Evolutionary conservation across 805 yeast genomes (phyloP).

Genomic region (Komagataella kurtzmanii): DNA sequence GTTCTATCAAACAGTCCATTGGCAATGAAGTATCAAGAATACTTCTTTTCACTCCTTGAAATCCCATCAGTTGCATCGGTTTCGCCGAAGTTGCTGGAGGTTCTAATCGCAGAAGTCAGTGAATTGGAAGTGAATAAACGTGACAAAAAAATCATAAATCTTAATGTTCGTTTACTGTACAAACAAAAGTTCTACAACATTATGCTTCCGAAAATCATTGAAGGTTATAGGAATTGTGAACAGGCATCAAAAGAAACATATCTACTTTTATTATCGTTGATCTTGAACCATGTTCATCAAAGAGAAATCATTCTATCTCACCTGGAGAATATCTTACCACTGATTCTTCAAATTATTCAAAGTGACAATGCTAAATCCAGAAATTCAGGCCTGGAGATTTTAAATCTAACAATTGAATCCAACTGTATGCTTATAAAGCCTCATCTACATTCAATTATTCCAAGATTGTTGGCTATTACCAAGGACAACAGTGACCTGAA

Average conservation of each 20-base stretch:
- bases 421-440: slow-evolving; percentile 35
- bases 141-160: slow-evolving; percentile 22
- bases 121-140: slow-evolving; percentile 34
- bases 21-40: slow-evolving; percentile 19
- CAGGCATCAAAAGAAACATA: slow-evolving; percentile 23
- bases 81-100: slow-evolving; percentile 44
- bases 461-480: slow-evolving; percentile 30
- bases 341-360: slow-evolving; percentile 49
- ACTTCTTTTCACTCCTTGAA: slow-evolving; percentile 22
- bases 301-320: slow-evolving; percentile 51
- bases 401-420: slow-evolving; percentile 30
- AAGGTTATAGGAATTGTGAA: slow-evolving; percentile 21
- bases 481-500: slow-evolving; percentile 14
- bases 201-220: slow-evolving; percentile 41
- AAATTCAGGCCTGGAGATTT: slow-evolving; percentile 12
- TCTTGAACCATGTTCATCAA: slow-evolving; percentile 48
- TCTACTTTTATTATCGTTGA: slow-evolving; percentile 51
- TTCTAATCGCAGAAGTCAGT: slow-evolving; percentile 55
- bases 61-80: slow-evolving; percentile 17
- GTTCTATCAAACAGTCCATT: slow-evolving; percentile 38
- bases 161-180: slow-evolving; percentile 54
- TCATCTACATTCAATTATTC: slow-evolving; percentile 45
- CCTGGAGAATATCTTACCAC: slow-evolving; percentile 51
- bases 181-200: slow-evolving; percentile 68
- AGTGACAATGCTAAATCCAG: slow-evolving; percentile 9